These are phyloP conservation scores for Zanthoxylum bungeanum DNA, from an alignment of 345 rosid genomes.

Conservation along the genomic window DNA sequence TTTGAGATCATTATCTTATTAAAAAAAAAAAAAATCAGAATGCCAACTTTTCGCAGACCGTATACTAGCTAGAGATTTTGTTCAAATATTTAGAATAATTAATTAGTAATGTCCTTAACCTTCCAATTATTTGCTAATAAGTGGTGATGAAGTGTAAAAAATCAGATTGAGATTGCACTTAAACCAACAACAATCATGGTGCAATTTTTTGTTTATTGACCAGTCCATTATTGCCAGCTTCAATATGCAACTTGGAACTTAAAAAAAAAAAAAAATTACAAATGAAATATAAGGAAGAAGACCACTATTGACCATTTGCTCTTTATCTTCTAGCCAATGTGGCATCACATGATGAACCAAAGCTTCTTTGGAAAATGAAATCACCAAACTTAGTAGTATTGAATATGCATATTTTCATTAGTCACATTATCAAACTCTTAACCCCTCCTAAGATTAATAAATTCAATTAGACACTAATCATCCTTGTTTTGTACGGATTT, in stretches of 20 bases:
- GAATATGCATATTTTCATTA: neutral
- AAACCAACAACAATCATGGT: neutral
- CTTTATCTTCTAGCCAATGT: constrained; percentile 9
- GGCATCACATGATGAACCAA: constrained; percentile 7
- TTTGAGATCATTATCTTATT: neutral
- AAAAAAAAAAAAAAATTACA: neutral
- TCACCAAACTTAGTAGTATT: constrained; percentile 4
- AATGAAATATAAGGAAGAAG: no score
- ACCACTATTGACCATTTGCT: constrained; percentile 4
- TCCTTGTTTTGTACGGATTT: constrained; percentile 40
- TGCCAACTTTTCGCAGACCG: neutral
- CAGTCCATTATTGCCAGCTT: constrained; percentile 8
- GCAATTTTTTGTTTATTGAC: neutral
- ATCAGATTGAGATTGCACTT: neutral
- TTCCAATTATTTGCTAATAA: neutral
- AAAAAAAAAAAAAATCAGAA: neutral
- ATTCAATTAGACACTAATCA: constrained; percentile 20
- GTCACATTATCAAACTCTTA: neutral
- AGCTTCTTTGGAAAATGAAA: constrained; percentile 7
- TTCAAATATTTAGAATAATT: neutral
- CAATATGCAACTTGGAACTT: neutral
- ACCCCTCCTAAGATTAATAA: constrained; percentile 14
- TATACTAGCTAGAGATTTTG: neutral
- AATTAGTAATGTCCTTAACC: neutral
- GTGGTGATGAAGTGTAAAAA: constrained; percentile 1